phyloP scores from a whole-genome alignment of 768 basidiomycete genomes.

The Chalciporus chontae region DNA sequence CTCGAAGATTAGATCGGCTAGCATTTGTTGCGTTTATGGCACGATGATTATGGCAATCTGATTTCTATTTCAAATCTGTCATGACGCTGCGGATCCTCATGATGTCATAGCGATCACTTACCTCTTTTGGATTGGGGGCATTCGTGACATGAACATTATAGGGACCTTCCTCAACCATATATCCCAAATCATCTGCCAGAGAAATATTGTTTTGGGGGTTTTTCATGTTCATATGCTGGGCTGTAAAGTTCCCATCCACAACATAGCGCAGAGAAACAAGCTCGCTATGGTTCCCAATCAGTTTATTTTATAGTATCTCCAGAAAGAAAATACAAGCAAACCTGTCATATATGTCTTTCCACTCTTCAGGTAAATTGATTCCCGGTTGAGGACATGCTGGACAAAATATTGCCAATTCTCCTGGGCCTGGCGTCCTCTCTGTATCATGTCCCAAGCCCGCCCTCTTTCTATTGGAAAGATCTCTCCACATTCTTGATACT shows the following conservation, averaged over 20 bases:
- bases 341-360: constrained; percentile 13
- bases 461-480: too few relatives aligned
- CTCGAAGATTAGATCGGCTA: constrained; percentile 14
- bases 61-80: constrained; percentile 4
- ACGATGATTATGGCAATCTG: constrained; percentile 11
- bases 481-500: too few relatives aligned
- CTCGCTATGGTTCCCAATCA: not conserved
- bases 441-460: constrained; percentile 5
- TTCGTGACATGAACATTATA: constrained; percentile 24
- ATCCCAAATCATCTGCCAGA: constrained; percentile 25
- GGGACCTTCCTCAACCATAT: constrained; percentile 17
- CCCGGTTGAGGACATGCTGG: constrained; percentile 25
- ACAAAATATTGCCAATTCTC: not conserved
- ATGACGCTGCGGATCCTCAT: not conserved
- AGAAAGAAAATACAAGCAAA: not conserved
- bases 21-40: constrained; percentile 16
- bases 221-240: constrained; percentile 12
- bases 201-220: constrained; percentile 21
- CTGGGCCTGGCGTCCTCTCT: not conserved
- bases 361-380: constrained; percentile 23
- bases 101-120: not conserved
- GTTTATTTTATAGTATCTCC: not conserved
- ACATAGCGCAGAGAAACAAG: constrained; percentile 2
- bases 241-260: too few relatives aligned
- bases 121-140: constrained; percentile 4